Evolutionary conservation across 306 rosid species (phyloP), one percentile per base, ranked within the genome.

Genomic region (Arachis hypogaea): DNA sequence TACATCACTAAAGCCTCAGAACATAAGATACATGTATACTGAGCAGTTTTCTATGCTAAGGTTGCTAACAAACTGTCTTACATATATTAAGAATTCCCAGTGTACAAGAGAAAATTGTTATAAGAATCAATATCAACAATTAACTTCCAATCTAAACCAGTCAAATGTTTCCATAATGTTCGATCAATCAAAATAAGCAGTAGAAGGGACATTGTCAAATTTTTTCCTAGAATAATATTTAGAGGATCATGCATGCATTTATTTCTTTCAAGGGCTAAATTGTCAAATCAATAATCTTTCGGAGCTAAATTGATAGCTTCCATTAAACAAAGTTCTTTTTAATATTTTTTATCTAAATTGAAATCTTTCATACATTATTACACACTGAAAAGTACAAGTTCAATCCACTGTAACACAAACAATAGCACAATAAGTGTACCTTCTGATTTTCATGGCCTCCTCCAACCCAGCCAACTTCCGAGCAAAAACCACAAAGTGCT

Each of bases 391-490:
- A 7, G 12, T 51, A 22, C 55, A 63, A 43, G 60, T 65, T 70
- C 22, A 75, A 63, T 14, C 44, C 9, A 18, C 78, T 56, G 63
- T 9, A 78, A 71, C 5, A 46, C n/a, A 42, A 49, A 67, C 40
- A 59, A 43, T 9, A 57, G 51, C 40, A 51, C 8, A 57, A 86
- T 49, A 56, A 2, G 2, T 16, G 76, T 87, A 94, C 99, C 90
- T 88, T 77, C 44, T 83, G 77, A 92, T 84, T 84, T 82, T 87
- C 81, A 85, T 80, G 81, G 95, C 97, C 78, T 94, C 97, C 74
- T 87, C 88, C 84, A 92, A 78, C 28, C 96, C 95, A 5, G 93
- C 79, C 11, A 88, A 11, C 76, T 60, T 94, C 68, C 81, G 82
- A 29, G 93, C 54, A 9, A 74, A 79, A 28, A 94, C 86, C 72